Evolutionary conservation across 2,329 filamentous ascomycete species (phyloP), one percentile per base, ranked within the genome.

Genomic region (Aspergillus ruber): DNA sequence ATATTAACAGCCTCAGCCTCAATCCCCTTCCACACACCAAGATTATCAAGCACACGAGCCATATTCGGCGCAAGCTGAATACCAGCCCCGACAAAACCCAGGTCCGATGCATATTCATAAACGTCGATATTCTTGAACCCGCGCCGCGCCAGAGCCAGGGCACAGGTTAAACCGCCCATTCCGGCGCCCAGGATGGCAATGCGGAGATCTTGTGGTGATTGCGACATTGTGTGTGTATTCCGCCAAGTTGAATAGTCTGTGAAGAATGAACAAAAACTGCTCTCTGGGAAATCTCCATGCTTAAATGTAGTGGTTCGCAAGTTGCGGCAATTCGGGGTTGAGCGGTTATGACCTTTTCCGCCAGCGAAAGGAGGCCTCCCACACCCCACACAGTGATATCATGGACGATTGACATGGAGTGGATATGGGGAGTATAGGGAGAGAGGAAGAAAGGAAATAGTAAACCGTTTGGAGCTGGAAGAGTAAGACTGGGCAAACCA

Each of bases 41-140:
- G 71, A 15, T 76, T 73, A 61, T 88, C 83, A 6, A 91, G 75
- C 6, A 91, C 85, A 2, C 85, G 79, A 3, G 83, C 82, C 77
- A 90, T 85, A 55, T 91, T 93, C 0, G 87, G 87, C 0, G 88
- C 85, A 49, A 90, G 75, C 64, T 93, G 88, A 52, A 91, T 90
- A 5, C 88, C 88, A 1, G 88, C 88, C 18, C 88, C 88, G 1
- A 90, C 86, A 58, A 90, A 90, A 5, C 86, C 86, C 4, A 91
- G 75, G 55, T 81, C 79, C 4, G 83, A 79, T 0, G 86, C 86
- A 38, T 76, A 79, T 65, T 91, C 87, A 65, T 82, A 90, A 42
- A 91, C 80, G 47, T 83, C 74, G 59, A 91, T 83, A 49, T 85
- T 73, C 53, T 74, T 79, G 68, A 90, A 90, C 8, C 86, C 87